Evolutionary conservation across 257 asterid genomes (phyloP), one percentile per base, ranked within the genome.

Genomic region (Solanum sitiens): DNA sequence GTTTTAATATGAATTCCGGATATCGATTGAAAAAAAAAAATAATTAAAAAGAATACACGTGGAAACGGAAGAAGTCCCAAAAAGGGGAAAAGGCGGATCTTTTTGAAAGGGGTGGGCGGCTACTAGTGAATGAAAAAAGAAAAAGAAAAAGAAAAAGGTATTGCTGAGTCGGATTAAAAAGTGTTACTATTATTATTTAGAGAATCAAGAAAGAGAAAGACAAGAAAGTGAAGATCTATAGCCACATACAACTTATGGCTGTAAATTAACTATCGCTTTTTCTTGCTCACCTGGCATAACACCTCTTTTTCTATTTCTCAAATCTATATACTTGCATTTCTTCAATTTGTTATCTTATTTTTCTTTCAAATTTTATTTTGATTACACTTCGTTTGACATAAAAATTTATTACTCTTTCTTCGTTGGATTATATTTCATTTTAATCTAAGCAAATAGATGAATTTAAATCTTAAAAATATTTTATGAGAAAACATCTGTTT

Each of bases 211-310:
- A 83, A 89, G 88, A 86, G 88, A 90, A 91, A 91, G 90, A 88
- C 39, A 37, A 37, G 39, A 35, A 35, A 85, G 83, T 40, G 90
- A 89, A 83, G 86, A 90, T 91, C 92, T 92, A 72, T 77, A 92
- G 96, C 98, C 96, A 94, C 98, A 96, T 10, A 94, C 59, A 94
- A 92, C 88, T 93, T 93, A 98, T 95, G 99, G 98, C 93, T 92
- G 83, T 20, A 15, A 82, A 18, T 5, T 50, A 47, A 91, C 89
- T 86, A 80, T 79, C 71, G 65, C 86, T 88, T 83, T 75, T 90
- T 67, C 67, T 71, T 84, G 92, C 96, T 91, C 90, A 93, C 95
- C 95, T 96, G 98, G 87, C 72, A 65, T n/a, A 65, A n/a, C 72
- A 65, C 68, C 68, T 59, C 27, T 21, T 25, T 8, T 25, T 56